phyloP scores from a whole-genome alignment of 345 rosid species.

The Ricinus communis region DNA sequence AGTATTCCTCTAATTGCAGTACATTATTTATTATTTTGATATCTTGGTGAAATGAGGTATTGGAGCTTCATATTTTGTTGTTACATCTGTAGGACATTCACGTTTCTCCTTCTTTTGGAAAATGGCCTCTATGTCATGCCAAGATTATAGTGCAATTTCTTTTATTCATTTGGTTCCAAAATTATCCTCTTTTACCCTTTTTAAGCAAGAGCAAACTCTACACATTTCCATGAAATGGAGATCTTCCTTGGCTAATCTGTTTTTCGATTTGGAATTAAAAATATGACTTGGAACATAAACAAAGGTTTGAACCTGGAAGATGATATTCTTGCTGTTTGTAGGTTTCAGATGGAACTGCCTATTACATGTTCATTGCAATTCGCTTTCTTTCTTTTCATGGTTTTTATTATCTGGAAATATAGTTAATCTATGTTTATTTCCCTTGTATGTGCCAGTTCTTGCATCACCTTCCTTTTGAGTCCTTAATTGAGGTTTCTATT shows the following conservation, averaged over 20 bases:
- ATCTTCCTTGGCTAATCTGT: not conserved
- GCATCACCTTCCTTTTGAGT: not conserved
- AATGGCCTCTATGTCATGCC: not conserved
- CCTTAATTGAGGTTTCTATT: slow-evolving; percentile 15
- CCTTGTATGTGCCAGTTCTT: not conserved
- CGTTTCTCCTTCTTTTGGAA: not conserved
- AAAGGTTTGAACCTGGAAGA: not conserved
- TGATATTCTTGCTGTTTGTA: not conserved
- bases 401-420: not conserved
- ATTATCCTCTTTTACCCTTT: too few species aligned
- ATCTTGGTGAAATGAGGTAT: not conserved
- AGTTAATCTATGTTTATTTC: not conserved
- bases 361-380: not conserved
- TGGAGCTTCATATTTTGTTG: not conserved
- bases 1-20: not conserved
- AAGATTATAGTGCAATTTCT: not conserved
- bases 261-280: not conserved
- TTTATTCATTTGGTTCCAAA: not conserved
- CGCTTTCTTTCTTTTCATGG: not conserved
- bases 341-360: not conserved
- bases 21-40: not conserved
- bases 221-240: not conserved
- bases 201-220: not conserved
- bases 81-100: not conserved
- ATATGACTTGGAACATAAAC: not conserved